A percentile compares a stretch with the other conserved stretches of the same genome.
Evolutionary conservation across 2,329 filamentous ascomycete species (phyloP).

Genomic region (Pyricularia sp.): DNA sequence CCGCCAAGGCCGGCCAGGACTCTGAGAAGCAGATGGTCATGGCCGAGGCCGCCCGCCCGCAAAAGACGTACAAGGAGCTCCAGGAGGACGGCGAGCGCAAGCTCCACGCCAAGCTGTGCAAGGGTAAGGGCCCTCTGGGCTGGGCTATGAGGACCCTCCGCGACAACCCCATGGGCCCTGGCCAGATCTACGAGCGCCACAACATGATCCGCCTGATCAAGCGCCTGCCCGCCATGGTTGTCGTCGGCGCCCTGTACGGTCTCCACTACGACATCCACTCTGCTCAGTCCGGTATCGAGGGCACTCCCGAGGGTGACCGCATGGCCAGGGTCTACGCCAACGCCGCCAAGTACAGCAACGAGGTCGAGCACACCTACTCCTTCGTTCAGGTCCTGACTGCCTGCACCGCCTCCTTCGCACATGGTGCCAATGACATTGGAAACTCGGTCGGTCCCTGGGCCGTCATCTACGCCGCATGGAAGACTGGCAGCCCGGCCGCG

Average conservation of each 20-base stretch:
- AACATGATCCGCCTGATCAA: conserved; percentile 57
- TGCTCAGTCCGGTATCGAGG: conserved; percentile 59
- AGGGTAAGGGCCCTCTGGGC: conserved; percentile 58
- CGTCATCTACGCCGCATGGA: conserved; percentile 60
- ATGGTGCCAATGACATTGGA: conserved; percentile 68
- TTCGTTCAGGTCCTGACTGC: conserved; percentile 53
- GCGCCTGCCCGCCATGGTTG: conserved; percentile 60
- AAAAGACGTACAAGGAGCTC: conserved; percentile 53
- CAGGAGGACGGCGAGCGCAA: conserved; percentile 44
- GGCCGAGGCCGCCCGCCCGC: conserved; percentile 31
- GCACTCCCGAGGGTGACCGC: conserved; percentile 63
- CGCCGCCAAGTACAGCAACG: conserved; percentile 58
- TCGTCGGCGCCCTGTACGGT: conserved; percentile 60
- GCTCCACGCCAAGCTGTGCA: conserved; percentile 54
- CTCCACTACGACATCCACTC: conserved; percentile 75
- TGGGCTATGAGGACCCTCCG: conserved; percentile 75
- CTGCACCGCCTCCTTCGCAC: conserved; percentile 52
- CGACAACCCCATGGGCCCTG: conserved; percentile 63
- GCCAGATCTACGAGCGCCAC: conserved; percentile 63
- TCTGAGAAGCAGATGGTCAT: conserved; percentile 34
- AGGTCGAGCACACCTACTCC: conserved; percentile 53
- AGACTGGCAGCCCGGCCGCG: conserved; percentile 48
- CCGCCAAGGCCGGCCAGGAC: conserved; percentile 11
- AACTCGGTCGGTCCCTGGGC: conserved; percentile 64
- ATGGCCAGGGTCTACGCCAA: conserved; percentile 59